Percentiles rank a stretch among this genome's conserved stretches.
Evolutionary conservation across 2,329 filamentous ascomycete species (phyloP).

Genomic region (Bipolaris victoriae): DNA sequence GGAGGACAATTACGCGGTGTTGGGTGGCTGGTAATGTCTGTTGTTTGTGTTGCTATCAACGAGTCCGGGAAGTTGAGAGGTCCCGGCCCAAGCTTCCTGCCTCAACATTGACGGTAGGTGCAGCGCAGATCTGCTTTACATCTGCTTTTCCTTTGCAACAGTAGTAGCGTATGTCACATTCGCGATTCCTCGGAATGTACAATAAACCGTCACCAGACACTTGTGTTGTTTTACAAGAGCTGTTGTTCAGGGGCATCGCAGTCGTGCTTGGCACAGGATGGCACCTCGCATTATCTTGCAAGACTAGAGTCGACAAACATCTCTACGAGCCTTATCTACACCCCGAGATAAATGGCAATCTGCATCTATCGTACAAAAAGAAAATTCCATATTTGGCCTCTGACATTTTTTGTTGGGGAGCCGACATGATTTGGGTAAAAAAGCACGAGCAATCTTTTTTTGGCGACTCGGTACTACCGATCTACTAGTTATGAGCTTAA

Average conservation of each 20-base stretch:
- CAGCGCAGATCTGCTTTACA: not conserved
- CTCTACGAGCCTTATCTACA: too few relatives aligned
- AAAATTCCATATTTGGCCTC: too few relatives aligned
- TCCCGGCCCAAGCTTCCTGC: conserved; percentile 12
- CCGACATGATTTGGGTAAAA: too few relatives aligned
- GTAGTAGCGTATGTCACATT: not conserved
- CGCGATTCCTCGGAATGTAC: not conserved
- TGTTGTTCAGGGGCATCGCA: not conserved
- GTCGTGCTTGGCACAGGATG: not conserved
- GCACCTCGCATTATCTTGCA: too few relatives aligned
- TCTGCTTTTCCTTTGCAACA: not conserved
- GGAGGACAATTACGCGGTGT: not conserved
- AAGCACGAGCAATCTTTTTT: too few relatives aligned
- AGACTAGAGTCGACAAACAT: too few relatives aligned
- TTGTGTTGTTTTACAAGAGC: not conserved
- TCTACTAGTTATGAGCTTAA: too few relatives aligned
- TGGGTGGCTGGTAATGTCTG: conserved; percentile 2
- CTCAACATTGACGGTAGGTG: conserved; percentile 4
- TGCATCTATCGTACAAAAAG: too few relatives aligned
- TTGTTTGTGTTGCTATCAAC: not conserved
- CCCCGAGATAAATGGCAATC: too few relatives aligned
- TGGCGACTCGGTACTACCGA: too few relatives aligned
- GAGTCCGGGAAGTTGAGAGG: conserved; percentile 1
- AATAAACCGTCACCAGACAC: not conserved
- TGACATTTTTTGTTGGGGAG: too few relatives aligned